phyloP scores from a whole-genome alignment of 2,329 filamentous ascomycete species.

The Didymosphaeria variabile region DNA sequence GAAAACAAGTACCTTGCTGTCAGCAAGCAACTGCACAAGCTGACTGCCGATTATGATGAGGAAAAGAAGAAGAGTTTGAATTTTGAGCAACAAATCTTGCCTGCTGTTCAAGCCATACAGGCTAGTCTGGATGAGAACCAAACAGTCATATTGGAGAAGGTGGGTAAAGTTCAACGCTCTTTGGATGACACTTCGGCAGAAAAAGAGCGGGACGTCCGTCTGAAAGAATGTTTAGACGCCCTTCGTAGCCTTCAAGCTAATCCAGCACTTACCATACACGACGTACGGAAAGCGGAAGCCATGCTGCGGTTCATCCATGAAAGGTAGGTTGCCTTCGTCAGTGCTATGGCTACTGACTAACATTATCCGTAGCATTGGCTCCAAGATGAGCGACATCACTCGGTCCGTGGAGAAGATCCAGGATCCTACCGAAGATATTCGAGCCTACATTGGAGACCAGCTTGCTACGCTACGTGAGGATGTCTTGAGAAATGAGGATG shows the following conservation, averaged over 20 bases:
- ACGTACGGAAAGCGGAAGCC: constrained; percentile 32
- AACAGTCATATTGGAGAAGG: constrained; percentile 24
- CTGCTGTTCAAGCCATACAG: constrained; percentile 27
- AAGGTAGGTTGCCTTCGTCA: constrained; percentile 20
- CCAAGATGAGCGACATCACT: constrained; percentile 26
- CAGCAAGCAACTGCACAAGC: constrained; percentile 21
- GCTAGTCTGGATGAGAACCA: constrained; percentile 23
- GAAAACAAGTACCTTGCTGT: constrained; percentile 26
- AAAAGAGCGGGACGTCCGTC: constrained; percentile 4
- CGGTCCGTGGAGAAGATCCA: constrained; percentile 7
- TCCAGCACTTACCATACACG: constrained; percentile 29
- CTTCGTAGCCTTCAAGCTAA: constrained; percentile 29
- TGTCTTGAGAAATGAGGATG: constrained; percentile 32
- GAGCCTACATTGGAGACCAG: constrained; percentile 25
- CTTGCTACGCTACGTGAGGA: constrained; percentile 27
- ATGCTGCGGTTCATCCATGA: constrained; percentile 35
- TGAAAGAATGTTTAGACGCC: constrained; percentile 29
- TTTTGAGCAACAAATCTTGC: constrained; percentile 32
- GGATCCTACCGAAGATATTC: constrained; percentile 18
- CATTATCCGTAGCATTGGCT: constrained; percentile 24
- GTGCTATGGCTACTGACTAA: constrained; percentile 14
- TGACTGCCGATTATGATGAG: constrained; percentile 24
- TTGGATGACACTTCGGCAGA: constrained; percentile 16
- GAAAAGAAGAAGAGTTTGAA: constrained; percentile 33
- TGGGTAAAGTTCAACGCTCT: constrained; percentile 23